Evolutionary conservation across 1,139 yeast genomes (phyloP), one percentile per base, ranked within the genome.

Genomic region (Williopsis jadinii): DNA sequence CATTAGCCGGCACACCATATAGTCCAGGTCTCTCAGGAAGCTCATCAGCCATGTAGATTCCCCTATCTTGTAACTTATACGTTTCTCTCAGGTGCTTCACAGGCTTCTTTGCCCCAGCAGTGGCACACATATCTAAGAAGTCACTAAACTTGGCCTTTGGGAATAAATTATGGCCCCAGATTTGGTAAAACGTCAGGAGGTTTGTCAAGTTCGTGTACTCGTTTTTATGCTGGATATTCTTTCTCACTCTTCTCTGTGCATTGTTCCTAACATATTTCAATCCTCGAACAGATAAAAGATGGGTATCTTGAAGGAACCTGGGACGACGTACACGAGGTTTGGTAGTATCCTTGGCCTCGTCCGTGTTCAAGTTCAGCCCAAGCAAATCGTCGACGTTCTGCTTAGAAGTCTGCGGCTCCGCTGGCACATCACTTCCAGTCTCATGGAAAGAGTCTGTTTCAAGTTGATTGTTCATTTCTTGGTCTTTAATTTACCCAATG

Each of bases 131-230:
- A 30, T 55, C 49, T 10, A 60, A 46, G 44, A 77, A 81, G 56
- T 85, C 95, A 41, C 68, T 66, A 51, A 86, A 84, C 46, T 74
- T 80, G 2, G 95, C 88, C 59, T 80, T 80, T 10, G 95, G 95
- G 52, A 75, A 86, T 40, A 86, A 57, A 5, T 79, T 75, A 59
- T 86, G 95, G 27, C 90, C 88, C 95, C 95, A 86, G 29, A 86
- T 60, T 60, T 85, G 95, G 61, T 85, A 86, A 53, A 76, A 77
- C 46, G 75, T 78, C 27, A 85, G 62, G 2, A 86, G 65, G 35
- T 65, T 62, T 9, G 65, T 58, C 40, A 77, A 54, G 49, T 76
- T 78, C 14, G 68, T 67, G 42, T 65, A 58, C 11, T 62, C 55
- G 28, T 51, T 49, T 11, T 66, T 58, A 33, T 65, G 66, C 11